Percentiles rank a stretch among this genome's conserved stretches.
phyloP scores from a whole-genome alignment of 164 flowering plant species.

The Stephania yunnanensis region DNA sequence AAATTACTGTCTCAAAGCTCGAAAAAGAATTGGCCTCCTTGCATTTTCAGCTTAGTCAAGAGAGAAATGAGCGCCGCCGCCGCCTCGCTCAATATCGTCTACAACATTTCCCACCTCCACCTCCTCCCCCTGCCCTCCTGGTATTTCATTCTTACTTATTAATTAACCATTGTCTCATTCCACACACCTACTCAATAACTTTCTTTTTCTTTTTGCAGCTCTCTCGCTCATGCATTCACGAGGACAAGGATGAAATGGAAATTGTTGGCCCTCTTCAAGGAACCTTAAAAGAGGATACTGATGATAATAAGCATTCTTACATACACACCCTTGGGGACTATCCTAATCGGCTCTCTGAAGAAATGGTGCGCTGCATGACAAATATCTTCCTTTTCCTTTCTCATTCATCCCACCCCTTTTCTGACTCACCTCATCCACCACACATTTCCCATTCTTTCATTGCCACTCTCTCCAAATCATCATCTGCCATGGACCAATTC shows the following conservation, averaged over 20 bases:
- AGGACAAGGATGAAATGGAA: slow-evolving; percentile 8
- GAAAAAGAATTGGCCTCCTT: slow-evolving; percentile 31
- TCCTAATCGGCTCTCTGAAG: slow-evolving; percentile 41
- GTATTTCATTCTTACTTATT: slow-evolving; percentile 1
- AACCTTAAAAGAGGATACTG: slow-evolving; percentile 1
- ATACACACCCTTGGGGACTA: slow-evolving; percentile 26
- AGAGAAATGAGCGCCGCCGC: slow-evolving; percentile 42
- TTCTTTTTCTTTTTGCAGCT: slow-evolving; percentile 9
- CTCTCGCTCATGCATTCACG: slow-evolving; percentile 6
- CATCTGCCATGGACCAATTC: slow-evolving; percentile 17
- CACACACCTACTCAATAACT: too few relatives aligned
- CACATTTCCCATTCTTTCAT: slow-evolving; percentile 31
- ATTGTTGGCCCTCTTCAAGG: slow-evolving; percentile 7
- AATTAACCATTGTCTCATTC: too few relatives aligned
- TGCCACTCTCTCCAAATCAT: slow-evolving; percentile 27
- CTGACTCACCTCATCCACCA: slow-evolving; percentile 30
- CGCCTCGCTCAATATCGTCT: slow-evolving; percentile 37
- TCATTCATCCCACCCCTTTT: slow-evolving; percentile 31
- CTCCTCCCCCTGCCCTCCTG: slow-evolving; percentile 10
- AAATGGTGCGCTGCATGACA: slow-evolving; percentile 47
- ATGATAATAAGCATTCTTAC: slow-evolving; percentile 12
- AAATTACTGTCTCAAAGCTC: slow-evolving; percentile 37
- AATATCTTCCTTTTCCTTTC: slow-evolving; percentile 33
- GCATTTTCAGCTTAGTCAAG: slow-evolving; percentile 39
- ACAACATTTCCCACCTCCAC: slow-evolving; percentile 16